phyloP scores from a whole-genome alignment of 805 yeast species.

The Wickerhamiella qilinensis region DNA sequence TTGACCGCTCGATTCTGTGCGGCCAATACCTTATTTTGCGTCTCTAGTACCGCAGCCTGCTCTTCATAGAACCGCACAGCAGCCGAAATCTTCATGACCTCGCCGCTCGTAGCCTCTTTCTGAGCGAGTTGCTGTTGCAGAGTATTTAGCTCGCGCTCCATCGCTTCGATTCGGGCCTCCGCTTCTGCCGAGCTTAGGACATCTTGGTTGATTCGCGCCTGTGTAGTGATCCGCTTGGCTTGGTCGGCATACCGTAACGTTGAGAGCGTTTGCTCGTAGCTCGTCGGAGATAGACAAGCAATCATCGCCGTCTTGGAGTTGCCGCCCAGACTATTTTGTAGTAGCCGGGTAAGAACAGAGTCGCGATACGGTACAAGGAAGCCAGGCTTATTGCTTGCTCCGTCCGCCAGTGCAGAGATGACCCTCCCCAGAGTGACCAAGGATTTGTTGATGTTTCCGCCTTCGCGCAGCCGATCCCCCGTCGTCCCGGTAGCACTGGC shows the following conservation, averaged over 20 bases:
- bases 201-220: constrained; percentile 38
- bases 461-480: constrained; percentile 47
- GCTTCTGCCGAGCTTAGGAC: constrained; percentile 24
- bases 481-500: constrained; percentile 45
- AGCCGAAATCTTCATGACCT: constrained; percentile 11
- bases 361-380: constrained; percentile 52
- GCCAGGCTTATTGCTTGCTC: constrained; percentile 4
- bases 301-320: constrained; percentile 77
- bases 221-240: constrained; percentile 51
- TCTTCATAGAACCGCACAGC: constrained; percentile 20
- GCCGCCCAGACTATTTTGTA: constrained; percentile 66
- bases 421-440: constrained; percentile 66
- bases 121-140: constrained; percentile 22
- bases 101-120: constrained; percentile 17
- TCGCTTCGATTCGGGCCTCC: constrained; percentile 23
- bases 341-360: constrained; percentile 55
- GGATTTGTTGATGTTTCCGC: constrained; percentile 62
- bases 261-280: constrained; percentile 60
- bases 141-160: constrained; percentile 25
- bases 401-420: constrained; percentile 32
- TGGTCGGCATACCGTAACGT: constrained; percentile 66
- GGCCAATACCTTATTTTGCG: constrained; percentile 13
- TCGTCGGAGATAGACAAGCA: constrained; percentile 73
- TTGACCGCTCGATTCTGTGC: constrained; percentile 12
- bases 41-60: constrained; percentile 16